A percentile compares a stretch with the other conserved stretches of the same genome.
These are phyloP conservation scores for Xylaria sp. DNA, from an alignment of 2,329 filamentous ascomycete genomes.

Conservation along the genomic window DNA sequence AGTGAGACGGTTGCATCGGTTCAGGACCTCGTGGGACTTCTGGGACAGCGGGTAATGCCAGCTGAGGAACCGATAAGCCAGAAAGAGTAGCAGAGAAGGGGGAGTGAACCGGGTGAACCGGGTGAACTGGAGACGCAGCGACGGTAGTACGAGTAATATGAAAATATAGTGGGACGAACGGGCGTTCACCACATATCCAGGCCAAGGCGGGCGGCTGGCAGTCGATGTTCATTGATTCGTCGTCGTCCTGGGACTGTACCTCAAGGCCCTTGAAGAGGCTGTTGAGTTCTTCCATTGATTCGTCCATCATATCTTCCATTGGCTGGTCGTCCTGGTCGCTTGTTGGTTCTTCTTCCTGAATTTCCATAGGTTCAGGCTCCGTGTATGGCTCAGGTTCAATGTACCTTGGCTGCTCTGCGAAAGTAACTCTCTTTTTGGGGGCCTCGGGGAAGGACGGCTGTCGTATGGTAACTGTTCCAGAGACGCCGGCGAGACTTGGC, in stretches of 20 bases:
- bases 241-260: neutral
- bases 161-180: neutral
- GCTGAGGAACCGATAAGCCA: neutral
- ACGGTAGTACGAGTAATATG: neutral
- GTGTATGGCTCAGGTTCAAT: no score
- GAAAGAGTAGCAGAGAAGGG: neutral
- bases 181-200: slow-evolving; percentile 7
- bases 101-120: no score
- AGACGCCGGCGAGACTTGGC: no score
- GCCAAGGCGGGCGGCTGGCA: neutral
- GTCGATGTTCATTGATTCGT: neutral
- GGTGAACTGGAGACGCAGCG: no score
- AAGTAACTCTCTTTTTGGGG: neutral
- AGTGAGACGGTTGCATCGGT: neutral
- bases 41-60: neutral
- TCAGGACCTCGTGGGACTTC: neutral
- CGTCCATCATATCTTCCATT: neutral
- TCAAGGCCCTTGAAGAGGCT: neutral
- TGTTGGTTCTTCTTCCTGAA: neutral
- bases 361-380: neutral
- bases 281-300: neutral
- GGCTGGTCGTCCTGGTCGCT: neutral
- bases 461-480: no score
- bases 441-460: neutral
- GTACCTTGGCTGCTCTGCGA: neutral